A percentile compares a stretch with the other conserved stretches of the same genome.
Conservation (phyloP, 1,284 basidiomycete genomes). For the Fomitopsis betulina region DNA sequence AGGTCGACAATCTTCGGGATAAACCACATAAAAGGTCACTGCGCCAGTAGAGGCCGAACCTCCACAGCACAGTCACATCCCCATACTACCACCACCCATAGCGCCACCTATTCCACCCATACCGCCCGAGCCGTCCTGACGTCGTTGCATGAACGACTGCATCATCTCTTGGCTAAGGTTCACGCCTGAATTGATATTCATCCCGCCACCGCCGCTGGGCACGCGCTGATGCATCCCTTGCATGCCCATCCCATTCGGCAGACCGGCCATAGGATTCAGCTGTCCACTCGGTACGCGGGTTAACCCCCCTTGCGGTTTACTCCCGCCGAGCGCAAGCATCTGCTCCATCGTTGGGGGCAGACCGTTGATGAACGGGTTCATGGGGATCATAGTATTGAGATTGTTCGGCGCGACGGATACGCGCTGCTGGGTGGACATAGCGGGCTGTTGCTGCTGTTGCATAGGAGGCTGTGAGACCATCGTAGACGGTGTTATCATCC, state of each 20-base stretch:
- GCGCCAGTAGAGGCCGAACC: too few relatives aligned
- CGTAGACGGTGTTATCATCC: background rate
- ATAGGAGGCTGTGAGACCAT: background rate
- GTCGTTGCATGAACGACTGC: conserved; percentile 61
- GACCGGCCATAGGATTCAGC: background rate
- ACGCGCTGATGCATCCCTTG: conserved; percentile 19
- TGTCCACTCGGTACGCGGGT: background rate
- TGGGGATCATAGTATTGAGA: background rate
- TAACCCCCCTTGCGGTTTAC: background rate
- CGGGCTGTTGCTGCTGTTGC: background rate
- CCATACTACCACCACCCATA: conserved; percentile 3
- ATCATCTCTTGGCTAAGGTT: conserved; percentile 47
- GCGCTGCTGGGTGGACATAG: background rate
- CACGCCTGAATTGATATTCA: conserved; percentile 15
- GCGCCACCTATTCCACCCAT: conserved; percentile 2
- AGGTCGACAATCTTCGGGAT: too few relatives aligned
- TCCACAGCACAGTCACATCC: background rate
- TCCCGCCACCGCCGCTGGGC: conserved; percentile 20
- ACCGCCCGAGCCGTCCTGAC: conserved; percentile 11
- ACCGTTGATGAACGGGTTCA: conserved; percentile 4
- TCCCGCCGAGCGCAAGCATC: background rate
- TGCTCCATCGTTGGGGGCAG: background rate
- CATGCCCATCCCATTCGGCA: conserved; percentile 7
- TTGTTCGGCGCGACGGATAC: background rate
- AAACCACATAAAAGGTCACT: too few relatives aligned